Evolutionary conservation across 257 asterid species (phyloP), one percentile per base, ranked within the genome.

Genomic region (Petunia secreta): DNA sequence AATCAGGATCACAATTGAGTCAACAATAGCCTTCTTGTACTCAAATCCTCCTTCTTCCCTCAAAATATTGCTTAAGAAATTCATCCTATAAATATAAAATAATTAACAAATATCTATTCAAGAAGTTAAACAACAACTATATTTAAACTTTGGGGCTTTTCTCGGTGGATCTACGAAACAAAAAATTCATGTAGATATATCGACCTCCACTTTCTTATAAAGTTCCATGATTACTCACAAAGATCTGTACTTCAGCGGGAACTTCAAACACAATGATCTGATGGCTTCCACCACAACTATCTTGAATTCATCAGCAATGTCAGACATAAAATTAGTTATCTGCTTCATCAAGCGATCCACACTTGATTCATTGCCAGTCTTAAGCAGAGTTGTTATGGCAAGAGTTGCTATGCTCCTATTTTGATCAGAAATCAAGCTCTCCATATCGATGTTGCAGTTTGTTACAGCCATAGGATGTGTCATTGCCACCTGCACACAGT

Each of bases 1-100:
- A 65, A 94, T 94, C 83, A 94, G 91, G 86, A 94, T 94, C 83
- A 94, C 97, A 88, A 94, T 91, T 9, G 98, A 94, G 85, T 94
- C 97, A 80, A 94, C 97, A 75, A 94, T 94, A 79, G 98, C 97
- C 87, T 94, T 94, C 81, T 94, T 94, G 90, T 89, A 94, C 82
- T 94, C 98, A 65, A 94, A 94, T 14, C 98, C 98, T 77, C 98
- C 98, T 86, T 94, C 98, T 87, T 94, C 98, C 82, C 98, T 91
- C 93, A 94, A 86, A 82, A 94, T 94, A 81, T 85, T 94, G 95
- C 98, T 92, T 82, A 94, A 89, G 87, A 94, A 94, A 88, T 89
- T 94, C 98, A 94, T 92, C 93, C 97, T 94, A 75, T 69, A 63
- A 44, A 48, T 59, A 41, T 40, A 41, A 77, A 25, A 25, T 0